Evolutionary conservation across 805 yeast genomes (phyloP).

Genomic region (Kodamaea sagamina): DNA sequence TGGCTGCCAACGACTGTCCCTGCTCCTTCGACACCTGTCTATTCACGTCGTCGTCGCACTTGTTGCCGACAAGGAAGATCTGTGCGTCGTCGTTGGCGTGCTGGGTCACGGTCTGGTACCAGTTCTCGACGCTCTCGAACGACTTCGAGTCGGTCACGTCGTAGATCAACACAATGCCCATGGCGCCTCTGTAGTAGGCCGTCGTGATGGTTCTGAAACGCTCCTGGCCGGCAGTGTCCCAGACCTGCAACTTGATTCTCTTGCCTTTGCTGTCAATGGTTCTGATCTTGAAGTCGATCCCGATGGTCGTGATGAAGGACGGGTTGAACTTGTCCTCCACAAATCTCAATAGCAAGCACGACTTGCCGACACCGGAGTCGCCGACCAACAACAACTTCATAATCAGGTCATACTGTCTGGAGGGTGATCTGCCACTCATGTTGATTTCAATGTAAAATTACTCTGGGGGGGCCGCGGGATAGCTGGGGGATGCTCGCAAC

Average conservation of each 20-base stretch:
- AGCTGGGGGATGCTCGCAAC: not conserved
- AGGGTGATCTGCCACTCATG: conserved; percentile 62
- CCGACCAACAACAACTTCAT: conserved; percentile 93
- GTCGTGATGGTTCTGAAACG: conserved; percentile 92
- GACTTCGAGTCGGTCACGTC: conserved; percentile 89
- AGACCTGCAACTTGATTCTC: conserved; percentile 88
- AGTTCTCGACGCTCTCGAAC: conserved; percentile 86
- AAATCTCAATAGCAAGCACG: conserved; percentile 87
- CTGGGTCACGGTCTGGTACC: conserved; percentile 95
- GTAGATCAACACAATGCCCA: conserved; percentile 81
- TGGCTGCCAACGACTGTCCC: conserved; percentile 86
- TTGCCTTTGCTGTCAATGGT: conserved; percentile 92
- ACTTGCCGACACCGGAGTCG: conserved; percentile 86
- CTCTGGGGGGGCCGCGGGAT: not conserved
- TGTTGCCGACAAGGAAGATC: conserved; percentile 91
- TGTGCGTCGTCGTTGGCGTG: conserved; percentile 97
- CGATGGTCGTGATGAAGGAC: conserved; percentile 94
- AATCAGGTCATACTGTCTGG: conserved; percentile 83
- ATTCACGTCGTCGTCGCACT: conserved; percentile 85
- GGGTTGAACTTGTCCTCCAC: conserved; percentile 97
- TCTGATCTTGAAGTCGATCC: conserved; percentile 96
- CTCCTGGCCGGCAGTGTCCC: conserved; percentile 99
- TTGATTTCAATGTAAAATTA: not conserved
- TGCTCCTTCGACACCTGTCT: conserved; percentile 88
- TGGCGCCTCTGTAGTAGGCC: conserved; percentile 89